These are phyloP conservation scores for Euptelea pleiosperma DNA, from an alignment of 164 flowering plant species.

Conservation along the genomic window DNA sequence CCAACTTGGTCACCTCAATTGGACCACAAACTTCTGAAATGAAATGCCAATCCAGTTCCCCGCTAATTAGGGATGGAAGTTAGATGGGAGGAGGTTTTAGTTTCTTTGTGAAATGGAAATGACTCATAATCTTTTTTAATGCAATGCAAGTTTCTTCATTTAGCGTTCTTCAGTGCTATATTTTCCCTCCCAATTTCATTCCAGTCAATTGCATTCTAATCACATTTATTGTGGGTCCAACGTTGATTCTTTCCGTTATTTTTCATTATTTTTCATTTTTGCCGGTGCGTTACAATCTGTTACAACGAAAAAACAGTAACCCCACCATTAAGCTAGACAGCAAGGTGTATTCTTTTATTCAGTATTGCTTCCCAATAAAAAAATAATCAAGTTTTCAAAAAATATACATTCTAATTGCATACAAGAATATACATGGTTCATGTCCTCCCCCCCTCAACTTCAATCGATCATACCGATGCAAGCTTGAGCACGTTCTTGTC, in stretches of 20 bases:
- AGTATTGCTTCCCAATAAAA: too few relatives aligned
- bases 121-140: constrained; percentile 25
- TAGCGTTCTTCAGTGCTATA: not conserved
- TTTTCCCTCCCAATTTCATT: too few relatives aligned
- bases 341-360: too few relatives aligned
- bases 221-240: too few relatives aligned
- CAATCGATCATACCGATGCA: not conserved
- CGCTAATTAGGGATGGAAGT: constrained; percentile 4
- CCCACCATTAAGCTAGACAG: too few relatives aligned
- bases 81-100: constrained; percentile 8
- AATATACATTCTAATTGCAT: too few relatives aligned
- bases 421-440: not conserved
- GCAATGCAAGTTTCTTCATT: constrained; percentile 14
- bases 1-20: constrained; percentile 72
- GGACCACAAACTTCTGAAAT: constrained; percentile 67
- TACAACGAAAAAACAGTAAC: too few relatives aligned
- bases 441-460: not conserved
- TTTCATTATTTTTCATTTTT: too few relatives aligned
- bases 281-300: too few relatives aligned
- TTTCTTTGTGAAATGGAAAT: constrained; percentile 29
- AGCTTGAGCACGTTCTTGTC: not conserved
- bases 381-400: too few relatives aligned
- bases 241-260: too few relatives aligned
- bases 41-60: not conserved
- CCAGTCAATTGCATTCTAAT: too few relatives aligned